Percentiles rank a stretch among this genome's conserved stretches.
Conservation (phyloP, 495 filamentous ascomycete genomes). For the Aspergillus indologenus region DNA sequence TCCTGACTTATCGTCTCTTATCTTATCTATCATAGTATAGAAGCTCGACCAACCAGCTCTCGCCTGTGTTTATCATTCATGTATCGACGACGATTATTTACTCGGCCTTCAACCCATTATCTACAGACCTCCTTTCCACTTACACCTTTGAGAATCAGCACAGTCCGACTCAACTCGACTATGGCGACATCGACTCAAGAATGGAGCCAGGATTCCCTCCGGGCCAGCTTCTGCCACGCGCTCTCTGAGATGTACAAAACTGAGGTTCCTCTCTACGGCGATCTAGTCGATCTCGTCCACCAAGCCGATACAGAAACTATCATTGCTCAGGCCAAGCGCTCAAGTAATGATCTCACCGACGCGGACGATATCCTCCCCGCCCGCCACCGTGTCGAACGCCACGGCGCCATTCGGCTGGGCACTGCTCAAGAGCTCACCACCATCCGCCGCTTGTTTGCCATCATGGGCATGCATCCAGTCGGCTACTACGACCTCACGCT, state of each 20-base stretch:
- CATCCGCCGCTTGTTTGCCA: slow-evolving; percentile 37
- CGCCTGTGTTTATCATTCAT: not conserved
- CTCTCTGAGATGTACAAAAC: slow-evolving; percentile 41
- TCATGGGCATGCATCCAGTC: slow-evolving; percentile 43
- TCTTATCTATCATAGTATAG: not conserved
- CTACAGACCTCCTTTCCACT: not conserved
- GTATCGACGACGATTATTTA: slow-evolving; percentile 1
- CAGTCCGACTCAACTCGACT: not conserved
- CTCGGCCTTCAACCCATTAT: not conserved
- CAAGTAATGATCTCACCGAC: slow-evolving; percentile 18
- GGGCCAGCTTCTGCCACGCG: slow-evolving; percentile 32
- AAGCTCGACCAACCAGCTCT: not conserved
- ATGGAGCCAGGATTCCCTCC: slow-evolving; percentile 27
- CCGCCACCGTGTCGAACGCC: slow-evolving; percentile 37
- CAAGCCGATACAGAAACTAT: slow-evolving; percentile 30
- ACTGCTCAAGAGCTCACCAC: slow-evolving; percentile 36
- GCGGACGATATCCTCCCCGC: slow-evolving; percentile 29
- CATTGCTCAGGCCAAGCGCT: slow-evolving; percentile 3
- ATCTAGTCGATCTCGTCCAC: slow-evolving; percentile 34
- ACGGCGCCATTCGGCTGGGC: slow-evolving; percentile 44
- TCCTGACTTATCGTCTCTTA: not conserved
- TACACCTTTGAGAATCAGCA: not conserved
- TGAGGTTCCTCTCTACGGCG: slow-evolving; percentile 41
- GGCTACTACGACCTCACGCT: slow-evolving; percentile 44
- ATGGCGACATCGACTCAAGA: not conserved